Conservation (phyloP, 2,329 filamentous ascomycete species). For the Dothistroma pini region DNA sequence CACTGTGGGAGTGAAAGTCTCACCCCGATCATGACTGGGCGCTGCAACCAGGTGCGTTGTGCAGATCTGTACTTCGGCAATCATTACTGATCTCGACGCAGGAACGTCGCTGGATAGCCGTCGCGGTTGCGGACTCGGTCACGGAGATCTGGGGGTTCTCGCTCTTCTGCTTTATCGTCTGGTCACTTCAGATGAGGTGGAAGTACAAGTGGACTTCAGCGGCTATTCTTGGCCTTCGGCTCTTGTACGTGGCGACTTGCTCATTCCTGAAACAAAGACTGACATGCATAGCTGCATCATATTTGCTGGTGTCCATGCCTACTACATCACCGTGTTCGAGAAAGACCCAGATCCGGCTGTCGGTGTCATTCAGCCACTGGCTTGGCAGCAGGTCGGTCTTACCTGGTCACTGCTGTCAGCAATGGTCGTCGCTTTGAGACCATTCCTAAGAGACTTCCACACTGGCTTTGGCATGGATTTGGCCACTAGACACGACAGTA, state of each 20-base stretch:
- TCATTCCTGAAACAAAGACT: background rate
- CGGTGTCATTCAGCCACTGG: slow-evolving; percentile 9
- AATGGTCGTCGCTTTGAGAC: slow-evolving; percentile 16
- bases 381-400: slow-evolving; percentile 15
- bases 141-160: slow-evolving; percentile 13
- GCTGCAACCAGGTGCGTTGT: slow-evolving; percentile 1
- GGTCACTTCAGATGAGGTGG: slow-evolving; percentile 12
- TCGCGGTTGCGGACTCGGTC: slow-evolving; percentile 13
- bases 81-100: background rate
- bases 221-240: slow-evolving; percentile 12
- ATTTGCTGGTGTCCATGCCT: slow-evolving; percentile 10
- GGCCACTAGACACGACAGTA: slow-evolving; percentile 5
- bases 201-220: slow-evolving; percentile 14
- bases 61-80: background rate
- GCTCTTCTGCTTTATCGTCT: slow-evolving; percentile 14
- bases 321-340: slow-evolving; percentile 10
- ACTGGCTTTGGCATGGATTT: slow-evolving; percentile 18
- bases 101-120: slow-evolving; percentile 10
- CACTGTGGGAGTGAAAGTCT: slow-evolving; percentile 10
- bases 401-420: slow-evolving; percentile 15
- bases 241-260: slow-evolving; percentile 5
- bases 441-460: slow-evolving; percentile 18
- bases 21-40: background rate
- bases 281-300: slow-evolving; percentile 6
- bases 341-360: slow-evolving; percentile 1